Base-by-base conservation (phyloP, 345 rosid genomes). In the Alliaria petiolata region DNA sequence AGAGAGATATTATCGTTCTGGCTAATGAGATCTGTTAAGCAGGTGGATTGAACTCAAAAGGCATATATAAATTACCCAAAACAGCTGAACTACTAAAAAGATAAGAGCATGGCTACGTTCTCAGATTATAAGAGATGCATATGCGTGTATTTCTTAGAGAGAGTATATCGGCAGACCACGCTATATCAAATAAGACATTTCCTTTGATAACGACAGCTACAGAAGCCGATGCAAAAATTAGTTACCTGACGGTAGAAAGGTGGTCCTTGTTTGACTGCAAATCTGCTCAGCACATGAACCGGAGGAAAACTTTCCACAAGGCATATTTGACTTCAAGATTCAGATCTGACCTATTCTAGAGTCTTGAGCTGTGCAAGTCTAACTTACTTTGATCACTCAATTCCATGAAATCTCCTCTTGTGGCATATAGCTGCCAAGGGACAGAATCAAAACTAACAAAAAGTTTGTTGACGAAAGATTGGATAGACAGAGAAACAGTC, bases 181-280 rank as follows among this genome's bases (percentile, higher is more conserved):
- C 0, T 8, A 39, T 8, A 30, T 57, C 42, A 54, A 45, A 46
- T 31, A 39, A 57, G 51, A 30, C 31, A 60, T n/a, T 35, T 38
- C 36, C n/a, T 47, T 65, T 12, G 33, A n/a, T 47, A 38, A 36
- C 26, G 10, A 50, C 7, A 56, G 51, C 70, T 45, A 44, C 26
- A 46, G 8, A 49, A 40, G 6, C 17, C 52, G 16, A 40, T 47
- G 22, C 16, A 33, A 51, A 67, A 55, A 15, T 51, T 40, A 22
- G 20, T 67, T 75, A 67, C 69, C 74, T 68, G 79, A 35, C 49
- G 36, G 30, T 35, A 44, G 26, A 52, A 61, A 1, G 9, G 16
- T 67, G 13, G 51, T 33, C 49, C 46, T 68, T 68, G 50, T 50
- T 61, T 51, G 71, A 1, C 63, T 43, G 10, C 58, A 13, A 31